Percentiles rank a stretch among this genome's conserved stretches.
Conservation (phyloP, 1,284 basidiomycete genomes). For the Boletellus dicymbophilus region DNA sequence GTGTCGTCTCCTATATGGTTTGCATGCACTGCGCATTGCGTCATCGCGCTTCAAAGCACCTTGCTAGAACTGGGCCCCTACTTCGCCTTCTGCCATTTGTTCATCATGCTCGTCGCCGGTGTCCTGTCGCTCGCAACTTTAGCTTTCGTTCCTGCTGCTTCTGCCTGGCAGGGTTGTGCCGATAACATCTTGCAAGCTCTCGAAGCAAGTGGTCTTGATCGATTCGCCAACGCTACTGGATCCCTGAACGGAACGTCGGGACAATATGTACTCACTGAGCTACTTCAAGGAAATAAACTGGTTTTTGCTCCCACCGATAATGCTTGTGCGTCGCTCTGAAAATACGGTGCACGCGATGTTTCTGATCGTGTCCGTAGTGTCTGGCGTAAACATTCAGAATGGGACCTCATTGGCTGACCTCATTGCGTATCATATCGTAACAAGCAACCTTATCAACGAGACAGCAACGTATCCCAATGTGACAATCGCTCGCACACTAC, state of each 20-base stretch:
- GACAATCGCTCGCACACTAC: slow-evolving; percentile 65
- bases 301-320: slow-evolving; percentile 52
- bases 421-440: slow-evolving; percentile 64
- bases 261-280: slow-evolving; percentile 40
- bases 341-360: background rate
- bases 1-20: slow-evolving; percentile 3
- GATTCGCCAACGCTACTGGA: slow-evolving; percentile 35
- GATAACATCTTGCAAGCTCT: slow-evolving; percentile 36
- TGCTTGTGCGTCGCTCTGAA: slow-evolving; percentile 39
- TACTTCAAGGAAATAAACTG: slow-evolving; percentile 41
- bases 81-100: background rate
- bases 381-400: slow-evolving; percentile 33
- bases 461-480: slow-evolving; percentile 49
- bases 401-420: slow-evolving; percentile 43
- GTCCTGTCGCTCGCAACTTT: slow-evolving; percentile 8
- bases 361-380: slow-evolving; percentile 9
- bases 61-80: background rate
- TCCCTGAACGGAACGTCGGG: slow-evolving; percentile 48
- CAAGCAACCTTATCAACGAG: slow-evolving; percentile 48
- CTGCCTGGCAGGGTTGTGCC: slow-evolving; percentile 28
- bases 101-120: slow-evolving; percentile 22
- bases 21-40: slow-evolving; percentile 36
- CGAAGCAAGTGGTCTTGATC: slow-evolving; percentile 39
- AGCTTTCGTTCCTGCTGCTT: slow-evolving; percentile 12
- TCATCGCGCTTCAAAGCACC: slow-evolving; percentile 24